Evolutionary conservation across 176 grass and related monocot genomes (phyloP).

Genomic region (Poa annua): DNA sequence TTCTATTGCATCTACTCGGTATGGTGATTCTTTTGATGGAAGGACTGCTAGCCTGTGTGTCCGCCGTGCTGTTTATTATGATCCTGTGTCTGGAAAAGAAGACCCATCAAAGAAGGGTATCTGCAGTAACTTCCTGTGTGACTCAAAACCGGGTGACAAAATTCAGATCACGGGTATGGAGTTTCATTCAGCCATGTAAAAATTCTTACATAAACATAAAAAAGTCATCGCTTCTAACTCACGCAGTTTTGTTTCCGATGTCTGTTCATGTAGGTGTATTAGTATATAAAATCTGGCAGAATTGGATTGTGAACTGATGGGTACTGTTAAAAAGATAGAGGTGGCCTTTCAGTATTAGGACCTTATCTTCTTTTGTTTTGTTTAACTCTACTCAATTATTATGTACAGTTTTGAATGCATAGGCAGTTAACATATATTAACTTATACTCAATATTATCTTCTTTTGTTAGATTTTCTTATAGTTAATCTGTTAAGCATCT

Average conservation of each 20-base stretch:
- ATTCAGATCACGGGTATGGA: constrained; percentile 81
- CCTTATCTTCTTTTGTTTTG: not conserved
- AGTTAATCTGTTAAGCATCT: not conserved
- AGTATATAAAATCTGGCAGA: not conserved
- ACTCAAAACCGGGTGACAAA: constrained; percentile 89
- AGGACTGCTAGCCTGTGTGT: constrained; percentile 85
- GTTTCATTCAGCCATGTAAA: not conserved
- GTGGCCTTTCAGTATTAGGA: not conserved
- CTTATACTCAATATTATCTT: no score
- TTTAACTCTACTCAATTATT: not conserved
- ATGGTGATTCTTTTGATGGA: constrained; percentile 91
- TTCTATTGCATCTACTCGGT: constrained; percentile 94
- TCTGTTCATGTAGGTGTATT: not conserved
- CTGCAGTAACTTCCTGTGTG: constrained; percentile 97
- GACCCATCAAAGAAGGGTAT: constrained; percentile 86
- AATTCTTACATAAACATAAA: not conserved
- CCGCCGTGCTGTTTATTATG: constrained; percentile 85
- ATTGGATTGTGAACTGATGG: not conserved
- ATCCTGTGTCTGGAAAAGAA: constrained; percentile 88
- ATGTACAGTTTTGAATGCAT: not conserved
- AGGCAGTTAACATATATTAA: constrained; percentile 8
- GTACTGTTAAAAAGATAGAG: not conserved
- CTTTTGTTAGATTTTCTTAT: not conserved
- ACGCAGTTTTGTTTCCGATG: not conserved
- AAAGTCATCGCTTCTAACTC: constrained; percentile 1